Evolutionary conservation across 495 filamentous ascomycete species (phyloP).

Genomic region (Peziza echinospora): DNA sequence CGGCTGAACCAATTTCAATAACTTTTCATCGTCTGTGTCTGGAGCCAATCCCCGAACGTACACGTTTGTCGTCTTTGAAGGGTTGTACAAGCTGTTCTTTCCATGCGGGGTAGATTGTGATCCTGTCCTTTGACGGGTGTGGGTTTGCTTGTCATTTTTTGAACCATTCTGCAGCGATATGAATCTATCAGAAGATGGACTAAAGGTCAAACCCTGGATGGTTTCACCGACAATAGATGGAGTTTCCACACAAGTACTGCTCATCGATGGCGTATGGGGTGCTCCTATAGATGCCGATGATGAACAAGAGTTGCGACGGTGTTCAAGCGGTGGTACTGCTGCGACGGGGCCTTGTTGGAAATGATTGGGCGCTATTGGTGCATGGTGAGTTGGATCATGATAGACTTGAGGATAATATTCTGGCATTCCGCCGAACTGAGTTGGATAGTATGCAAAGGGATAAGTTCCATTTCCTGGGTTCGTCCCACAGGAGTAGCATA

Average conservation of each 20-base stretch:
- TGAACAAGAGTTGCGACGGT: constrained; percentile 17
- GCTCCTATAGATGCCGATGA: constrained; percentile 14
- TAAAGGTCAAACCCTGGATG: neutral
- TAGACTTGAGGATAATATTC: neutral
- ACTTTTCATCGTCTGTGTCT: constrained; percentile 77
- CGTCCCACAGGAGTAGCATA: constrained; percentile 1
- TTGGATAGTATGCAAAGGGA: constrained; percentile 8
- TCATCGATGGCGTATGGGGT: constrained; percentile 11
- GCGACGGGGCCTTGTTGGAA: no score
- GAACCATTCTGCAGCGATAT: no score
- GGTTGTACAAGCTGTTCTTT: constrained; percentile 77
- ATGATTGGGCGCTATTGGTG: no score
- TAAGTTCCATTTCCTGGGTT: constrained; percentile 1
- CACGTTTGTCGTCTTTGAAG: constrained; percentile 72
- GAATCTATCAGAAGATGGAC: constrained; percentile 33
- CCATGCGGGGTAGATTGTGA: no score
- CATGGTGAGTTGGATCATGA: no score
- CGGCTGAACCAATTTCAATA: constrained; percentile 57
- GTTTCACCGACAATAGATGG: constrained; percentile 13
- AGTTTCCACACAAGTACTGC: constrained; percentile 6
- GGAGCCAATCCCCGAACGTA: constrained; percentile 92
- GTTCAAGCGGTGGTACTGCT: constrained; percentile 10
- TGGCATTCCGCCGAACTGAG: constrained; percentile 4
- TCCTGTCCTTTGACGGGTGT: constrained; percentile 48
- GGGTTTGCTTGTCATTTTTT: no score